phyloP scores from a whole-genome alignment of 1,284 basidiomycete genomes.

The Cutaneotrichosporon cavernicola region DNA sequence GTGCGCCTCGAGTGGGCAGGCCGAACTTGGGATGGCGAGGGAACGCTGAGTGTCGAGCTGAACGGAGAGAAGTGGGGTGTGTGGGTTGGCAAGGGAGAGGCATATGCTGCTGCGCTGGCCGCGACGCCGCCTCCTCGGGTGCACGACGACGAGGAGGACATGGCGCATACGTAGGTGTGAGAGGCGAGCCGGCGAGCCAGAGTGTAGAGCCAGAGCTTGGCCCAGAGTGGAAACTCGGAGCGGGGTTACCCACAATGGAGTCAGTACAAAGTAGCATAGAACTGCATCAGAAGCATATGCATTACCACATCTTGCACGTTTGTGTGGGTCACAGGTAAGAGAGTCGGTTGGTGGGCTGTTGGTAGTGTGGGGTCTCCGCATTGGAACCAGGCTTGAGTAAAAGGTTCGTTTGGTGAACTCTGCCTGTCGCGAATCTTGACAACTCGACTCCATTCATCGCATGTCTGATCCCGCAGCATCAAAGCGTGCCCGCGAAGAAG shows the following conservation, averaged over 20 bases:
- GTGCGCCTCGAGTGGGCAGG: slow-evolving; percentile 51
- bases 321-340: too few species aligned
- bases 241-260: too few species aligned
- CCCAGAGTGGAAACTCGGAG: too few species aligned
- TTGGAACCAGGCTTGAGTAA: too few species aligned
- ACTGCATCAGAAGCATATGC: slow-evolving; percentile 8
- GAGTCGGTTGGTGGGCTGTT: too few species aligned
- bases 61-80: slow-evolving; percentile 37
- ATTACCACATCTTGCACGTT: background rate
- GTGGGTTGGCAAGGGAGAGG: slow-evolving; percentile 43
- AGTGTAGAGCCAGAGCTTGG: too few species aligned
- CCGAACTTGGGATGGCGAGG: slow-evolving; percentile 25
- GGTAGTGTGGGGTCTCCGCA: too few species aligned
- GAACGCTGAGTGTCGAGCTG: slow-evolving; percentile 33
- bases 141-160: slow-evolving; percentile 16
- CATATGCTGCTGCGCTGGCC: slow-evolving; percentile 32
- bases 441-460: too few species aligned
- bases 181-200: background rate
- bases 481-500: slow-evolving; percentile 27
- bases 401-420: background rate
- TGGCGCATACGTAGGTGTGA: background rate
- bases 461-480: slow-evolving; percentile 12
- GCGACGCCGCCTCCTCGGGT: slow-evolving; percentile 20
- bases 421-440: background rate
- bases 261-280: slow-evolving; percentile 1